Conservation (phyloP, 202 grass and related monocot species). For the Panicum hallii region DNA sequence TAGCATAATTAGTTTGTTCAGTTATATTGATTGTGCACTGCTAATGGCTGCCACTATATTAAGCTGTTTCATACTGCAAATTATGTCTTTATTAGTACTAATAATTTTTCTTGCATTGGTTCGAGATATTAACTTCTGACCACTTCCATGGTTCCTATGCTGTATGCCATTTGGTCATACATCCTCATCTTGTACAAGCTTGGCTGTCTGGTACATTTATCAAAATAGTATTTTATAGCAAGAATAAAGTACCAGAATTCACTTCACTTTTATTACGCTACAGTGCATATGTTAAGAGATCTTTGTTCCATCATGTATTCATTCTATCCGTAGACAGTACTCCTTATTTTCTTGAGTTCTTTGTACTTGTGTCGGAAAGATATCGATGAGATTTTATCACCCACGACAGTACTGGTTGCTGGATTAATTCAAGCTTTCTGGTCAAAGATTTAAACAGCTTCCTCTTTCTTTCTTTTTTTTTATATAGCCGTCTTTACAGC, state of each 20-base stretch:
- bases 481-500: conserved; percentile 37
- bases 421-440: conserved; percentile 42
- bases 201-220: conserved; percentile 15
- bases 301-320: conserved; percentile 31
- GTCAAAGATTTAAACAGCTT: conserved; percentile 49
- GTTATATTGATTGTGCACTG: background rate
- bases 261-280: conserved; percentile 23
- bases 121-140: background rate
- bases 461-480: background rate
- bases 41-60: background rate
- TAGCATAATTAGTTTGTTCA: background rate
- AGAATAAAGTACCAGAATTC: conserved; percentile 7
- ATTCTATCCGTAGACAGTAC: conserved; percentile 16
- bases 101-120: conserved; percentile 16
- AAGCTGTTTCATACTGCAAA: background rate
- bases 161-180: background rate
- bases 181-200: background rate
- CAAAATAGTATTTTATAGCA: conserved; percentile 1
- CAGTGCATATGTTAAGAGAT: conserved; percentile 8
- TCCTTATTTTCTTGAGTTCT: conserved; percentile 32
- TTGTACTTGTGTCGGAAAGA: conserved; percentile 41
- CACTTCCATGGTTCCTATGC: background rate
- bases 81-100: background rate
- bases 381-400: conserved; percentile 44
- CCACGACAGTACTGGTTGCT: conserved; percentile 26